These are phyloP conservation scores for Volvox africanus DNA, from an alignment of 139 green algal genomes.

Conservation along the genomic window DNA sequence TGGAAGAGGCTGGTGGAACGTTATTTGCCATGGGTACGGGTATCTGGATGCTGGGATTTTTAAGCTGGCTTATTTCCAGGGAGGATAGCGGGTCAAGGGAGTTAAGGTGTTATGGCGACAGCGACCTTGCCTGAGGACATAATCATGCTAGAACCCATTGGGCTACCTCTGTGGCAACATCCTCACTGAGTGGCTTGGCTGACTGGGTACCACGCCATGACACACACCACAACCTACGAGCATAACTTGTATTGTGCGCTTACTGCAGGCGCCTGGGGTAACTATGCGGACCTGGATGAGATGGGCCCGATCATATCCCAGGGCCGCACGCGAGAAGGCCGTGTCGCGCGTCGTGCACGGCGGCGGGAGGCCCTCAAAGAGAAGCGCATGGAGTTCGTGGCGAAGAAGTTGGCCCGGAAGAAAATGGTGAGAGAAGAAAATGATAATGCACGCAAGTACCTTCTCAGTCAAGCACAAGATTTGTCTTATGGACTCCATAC, in stretches of 20 bases:
- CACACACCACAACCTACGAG: too few species aligned
- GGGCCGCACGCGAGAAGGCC: constrained; percentile 48
- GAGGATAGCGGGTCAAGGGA: neutral
- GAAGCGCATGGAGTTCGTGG: constrained; percentile 34
- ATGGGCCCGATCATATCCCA: neutral
- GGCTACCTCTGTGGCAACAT: too few species aligned
- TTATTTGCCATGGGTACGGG: neutral
- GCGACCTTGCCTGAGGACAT: too few species aligned
- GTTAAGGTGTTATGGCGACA: too few species aligned
- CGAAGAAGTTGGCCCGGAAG: constrained; percentile 47
- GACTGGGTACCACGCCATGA: too few species aligned
- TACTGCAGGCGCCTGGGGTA: constrained; percentile 47
- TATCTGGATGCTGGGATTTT: neutral
- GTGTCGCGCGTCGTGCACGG: constrained; percentile 52
- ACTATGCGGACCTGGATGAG: constrained; percentile 53
- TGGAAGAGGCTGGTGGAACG: neutral
- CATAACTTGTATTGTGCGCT: too few species aligned
- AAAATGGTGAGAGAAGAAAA: constrained; percentile 16
- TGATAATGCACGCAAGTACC: too few species aligned
- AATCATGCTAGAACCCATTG: too few species aligned
- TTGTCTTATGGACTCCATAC: too few species aligned
- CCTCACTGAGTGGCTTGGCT: too few species aligned
- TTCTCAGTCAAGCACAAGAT: too few species aligned
- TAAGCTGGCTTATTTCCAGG: neutral
- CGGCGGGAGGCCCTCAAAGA: constrained; percentile 48